phyloP scores from a whole-genome alignment of 805 yeast species.

The Candida takata region DNA sequence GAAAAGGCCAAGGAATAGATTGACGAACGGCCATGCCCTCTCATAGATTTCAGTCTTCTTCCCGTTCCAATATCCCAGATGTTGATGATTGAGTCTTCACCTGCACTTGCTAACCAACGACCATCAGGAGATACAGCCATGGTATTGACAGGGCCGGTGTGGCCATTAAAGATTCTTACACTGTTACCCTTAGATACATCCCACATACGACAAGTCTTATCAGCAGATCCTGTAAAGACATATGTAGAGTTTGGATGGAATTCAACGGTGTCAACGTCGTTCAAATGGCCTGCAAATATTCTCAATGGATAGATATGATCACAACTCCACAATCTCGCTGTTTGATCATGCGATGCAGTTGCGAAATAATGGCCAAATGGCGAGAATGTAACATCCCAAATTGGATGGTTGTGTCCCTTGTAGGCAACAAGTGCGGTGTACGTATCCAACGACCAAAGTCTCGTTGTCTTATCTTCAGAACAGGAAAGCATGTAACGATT shows the following conservation, averaged over 20 bases:
- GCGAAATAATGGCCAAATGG: constrained; percentile 97
- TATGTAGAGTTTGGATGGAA: constrained; percentile 97
- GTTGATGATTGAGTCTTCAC: constrained; percentile 83
- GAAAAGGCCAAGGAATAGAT: constrained; percentile 81
- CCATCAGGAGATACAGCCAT: constrained; percentile 95
- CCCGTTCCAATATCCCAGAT: constrained; percentile 96
- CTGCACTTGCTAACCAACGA: constrained; percentile 90
- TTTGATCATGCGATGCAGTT: constrained; percentile 96
- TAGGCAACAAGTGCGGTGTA: constrained; percentile 86
- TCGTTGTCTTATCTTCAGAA: constrained; percentile 87
- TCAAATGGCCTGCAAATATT: constrained; percentile 94
- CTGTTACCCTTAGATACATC: constrained; percentile 84
- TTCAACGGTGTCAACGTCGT: constrained; percentile 90
- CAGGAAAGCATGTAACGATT: constrained; percentile 70
- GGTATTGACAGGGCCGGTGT: constrained; percentile 79
- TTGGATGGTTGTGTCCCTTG: constrained; percentile 93
- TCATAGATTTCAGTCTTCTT: constrained; percentile 79
- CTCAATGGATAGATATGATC: constrained; percentile 95
- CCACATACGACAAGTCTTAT: constrained; percentile 98
- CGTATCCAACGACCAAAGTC: constrained; percentile 92
- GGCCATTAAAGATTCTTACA: constrained; percentile 89
- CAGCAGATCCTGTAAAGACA: constrained; percentile 91
- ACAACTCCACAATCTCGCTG: constrained; percentile 96
- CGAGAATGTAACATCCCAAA: constrained; percentile 94
- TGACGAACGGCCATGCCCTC: constrained; percentile 87